Percentiles rank a stretch among this genome's conserved stretches.
phyloP scores from a whole-genome alignment of 2,329 filamentous ascomycete species.

The Aspergillus spinulosporus region DNA sequence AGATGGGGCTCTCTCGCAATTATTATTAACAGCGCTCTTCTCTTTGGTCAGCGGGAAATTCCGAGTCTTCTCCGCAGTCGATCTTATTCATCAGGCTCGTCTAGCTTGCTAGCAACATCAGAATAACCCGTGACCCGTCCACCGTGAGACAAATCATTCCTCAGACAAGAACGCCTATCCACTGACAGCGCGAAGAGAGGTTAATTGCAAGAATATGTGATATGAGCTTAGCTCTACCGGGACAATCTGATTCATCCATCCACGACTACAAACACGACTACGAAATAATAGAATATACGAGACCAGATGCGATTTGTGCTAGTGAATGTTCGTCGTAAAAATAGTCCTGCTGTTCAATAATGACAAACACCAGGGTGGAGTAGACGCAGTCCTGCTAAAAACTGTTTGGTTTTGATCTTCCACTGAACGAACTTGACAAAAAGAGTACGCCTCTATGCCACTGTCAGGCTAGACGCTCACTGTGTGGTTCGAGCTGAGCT shows the following conservation, averaged over 20 bases:
- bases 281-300: neutral
- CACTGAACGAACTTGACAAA: conserved; percentile 46
- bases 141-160: no score
- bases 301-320: neutral
- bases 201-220: no score
- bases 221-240: no score
- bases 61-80: conserved; percentile 12
- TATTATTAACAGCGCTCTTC: conserved; percentile 29
- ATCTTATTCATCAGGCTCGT: conserved; percentile 4
- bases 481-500: conserved; percentile 31
- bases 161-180: no score
- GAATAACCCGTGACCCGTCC: no score
- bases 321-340: conserved; percentile 47
- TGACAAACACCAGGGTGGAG: conserved; percentile 49
- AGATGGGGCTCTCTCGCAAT: conserved; percentile 4
- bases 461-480: conserved; percentile 39
- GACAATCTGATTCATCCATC: neutral
- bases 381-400: conserved; percentile 53
- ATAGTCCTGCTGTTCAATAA: conserved; percentile 47
- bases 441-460: conserved; percentile 45
- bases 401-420: conserved; percentile 50
- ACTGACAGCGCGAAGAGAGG: no score
- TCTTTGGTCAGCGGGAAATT: conserved; percentile 25
- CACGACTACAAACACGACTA: neutral
- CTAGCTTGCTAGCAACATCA: neutral